Evolutionary conservation across 495 filamentous ascomycete genomes (phyloP).

Genomic region (Lophiostoma macrostomum): DNA sequence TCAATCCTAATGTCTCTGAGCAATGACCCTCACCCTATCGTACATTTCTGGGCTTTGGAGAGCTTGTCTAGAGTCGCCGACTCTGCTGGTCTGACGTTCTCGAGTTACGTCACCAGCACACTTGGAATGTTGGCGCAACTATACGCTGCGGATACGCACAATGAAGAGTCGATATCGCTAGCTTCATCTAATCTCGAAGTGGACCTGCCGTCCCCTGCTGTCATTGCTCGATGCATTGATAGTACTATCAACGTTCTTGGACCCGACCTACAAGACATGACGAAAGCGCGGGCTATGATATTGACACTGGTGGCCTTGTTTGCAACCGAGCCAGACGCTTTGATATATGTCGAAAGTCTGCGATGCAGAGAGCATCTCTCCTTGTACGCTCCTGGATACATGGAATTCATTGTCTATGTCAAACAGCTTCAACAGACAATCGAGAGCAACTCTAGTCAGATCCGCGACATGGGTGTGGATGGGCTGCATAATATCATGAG

Average conservation of each 20-base stretch:
- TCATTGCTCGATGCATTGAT: constrained; percentile 86
- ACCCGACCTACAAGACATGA: constrained; percentile 88
- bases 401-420: constrained; percentile 81
- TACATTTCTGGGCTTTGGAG: constrained; percentile 94
- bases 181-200: constrained; percentile 87
- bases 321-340: constrained; percentile 68
- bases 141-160: constrained; percentile 87
- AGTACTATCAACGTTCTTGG: constrained; percentile 93
- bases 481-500: constrained; percentile 95
- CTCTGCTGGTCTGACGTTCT: constrained; percentile 88
- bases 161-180: constrained; percentile 71
- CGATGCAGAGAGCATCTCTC: constrained; percentile 87
- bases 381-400: constrained; percentile 82
- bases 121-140: constrained; percentile 90
- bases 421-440: constrained; percentile 74
- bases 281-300: constrained; percentile 87
- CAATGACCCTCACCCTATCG: constrained; percentile 91
- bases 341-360: constrained; percentile 73
- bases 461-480: constrained; percentile 79
- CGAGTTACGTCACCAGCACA: constrained; percentile 81
- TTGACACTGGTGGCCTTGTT: constrained; percentile 82
- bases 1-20: constrained; percentile 93
- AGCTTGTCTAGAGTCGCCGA: constrained; percentile 84
- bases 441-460: constrained; percentile 58
- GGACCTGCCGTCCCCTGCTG: constrained; percentile 72